These are phyloP conservation scores for Vitis hybrid DNA, from an alignment of 177 flowering plant genomes.

Conservation along the genomic window DNA sequence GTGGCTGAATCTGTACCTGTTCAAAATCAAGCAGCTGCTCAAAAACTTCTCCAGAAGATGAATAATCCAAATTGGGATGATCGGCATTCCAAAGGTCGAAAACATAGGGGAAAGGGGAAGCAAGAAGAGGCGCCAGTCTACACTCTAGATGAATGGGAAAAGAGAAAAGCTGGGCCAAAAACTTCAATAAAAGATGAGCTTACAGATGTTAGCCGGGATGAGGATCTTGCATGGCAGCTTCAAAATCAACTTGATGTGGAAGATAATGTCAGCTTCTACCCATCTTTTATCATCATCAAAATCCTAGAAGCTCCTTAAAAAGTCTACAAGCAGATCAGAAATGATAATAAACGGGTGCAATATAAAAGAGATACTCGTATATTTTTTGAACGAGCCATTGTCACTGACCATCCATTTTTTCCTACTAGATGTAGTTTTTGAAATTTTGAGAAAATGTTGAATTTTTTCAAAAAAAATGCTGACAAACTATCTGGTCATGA, in stretches of 20 bases:
- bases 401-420: background rate
- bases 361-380: background rate
- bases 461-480: background rate
- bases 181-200: slow-evolving; percentile 16
- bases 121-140: slow-evolving; percentile 55
- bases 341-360: background rate
- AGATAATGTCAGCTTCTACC: slow-evolving; percentile 43
- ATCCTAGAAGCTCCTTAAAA: background rate
- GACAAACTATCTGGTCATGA: background rate
- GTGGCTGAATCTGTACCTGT: slow-evolving; percentile 73
- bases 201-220: slow-evolving; percentile 55
- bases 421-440: background rate
- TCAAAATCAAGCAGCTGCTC: slow-evolving; percentile 95
- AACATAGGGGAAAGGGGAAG: slow-evolving; percentile 51
- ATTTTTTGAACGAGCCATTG: background rate
- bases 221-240: slow-evolving; percentile 85
- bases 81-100: slow-evolving; percentile 41
- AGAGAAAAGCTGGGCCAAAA: slow-evolving; percentile 41
- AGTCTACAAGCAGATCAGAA: background rate
- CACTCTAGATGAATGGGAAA: slow-evolving; percentile 91
- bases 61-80: slow-evolving; percentile 33
- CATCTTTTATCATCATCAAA: slow-evolving; percentile 10
- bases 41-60: slow-evolving; percentile 84
- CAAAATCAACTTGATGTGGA: slow-evolving; percentile 86
- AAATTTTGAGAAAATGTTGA: background rate